Conservation (phyloP, 148 eudicot species). For the Silene conica region DNA sequence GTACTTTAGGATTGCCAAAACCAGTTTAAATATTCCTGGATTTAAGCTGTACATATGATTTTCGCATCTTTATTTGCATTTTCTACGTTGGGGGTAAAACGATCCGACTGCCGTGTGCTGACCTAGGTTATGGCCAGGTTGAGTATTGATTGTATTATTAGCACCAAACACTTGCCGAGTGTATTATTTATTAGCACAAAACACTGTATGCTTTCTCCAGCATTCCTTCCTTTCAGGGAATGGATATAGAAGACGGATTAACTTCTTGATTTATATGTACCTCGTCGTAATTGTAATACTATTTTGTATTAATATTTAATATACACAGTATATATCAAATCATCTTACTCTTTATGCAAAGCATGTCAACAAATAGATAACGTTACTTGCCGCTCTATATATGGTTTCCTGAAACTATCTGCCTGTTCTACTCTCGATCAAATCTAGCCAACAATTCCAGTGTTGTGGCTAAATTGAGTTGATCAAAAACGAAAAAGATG, state of each 20-base stretch:
- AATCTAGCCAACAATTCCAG: too few relatives aligned
- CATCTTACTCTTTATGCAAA: too few relatives aligned
- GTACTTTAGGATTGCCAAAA: conserved; percentile 45
- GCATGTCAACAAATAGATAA: too few relatives aligned
- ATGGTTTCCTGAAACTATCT: too few relatives aligned
- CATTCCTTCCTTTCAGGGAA: neutral
- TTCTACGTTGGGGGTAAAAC: neutral
- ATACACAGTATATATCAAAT: too few relatives aligned
- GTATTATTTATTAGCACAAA: neutral
- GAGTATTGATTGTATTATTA: neutral
- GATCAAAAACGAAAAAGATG: too few relatives aligned
- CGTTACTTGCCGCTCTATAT: too few relatives aligned
- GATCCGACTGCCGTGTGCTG: neutral
- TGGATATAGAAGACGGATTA: neutral
- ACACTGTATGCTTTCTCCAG: neutral
- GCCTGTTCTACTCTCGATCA: too few relatives aligned
- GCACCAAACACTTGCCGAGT: neutral
- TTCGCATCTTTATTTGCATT: neutral
- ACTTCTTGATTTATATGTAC: neutral
- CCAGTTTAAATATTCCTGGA: neutral
- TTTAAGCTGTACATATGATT: neutral
- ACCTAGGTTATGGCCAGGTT: neutral
- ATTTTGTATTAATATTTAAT: too few relatives aligned
- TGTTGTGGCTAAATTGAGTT: too few relatives aligned
- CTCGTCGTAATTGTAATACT: too few relatives aligned